Evolutionary conservation across 495 filamentous ascomycete genomes (phyloP).

Genomic region (Penicillium bialowiezense): DNA sequence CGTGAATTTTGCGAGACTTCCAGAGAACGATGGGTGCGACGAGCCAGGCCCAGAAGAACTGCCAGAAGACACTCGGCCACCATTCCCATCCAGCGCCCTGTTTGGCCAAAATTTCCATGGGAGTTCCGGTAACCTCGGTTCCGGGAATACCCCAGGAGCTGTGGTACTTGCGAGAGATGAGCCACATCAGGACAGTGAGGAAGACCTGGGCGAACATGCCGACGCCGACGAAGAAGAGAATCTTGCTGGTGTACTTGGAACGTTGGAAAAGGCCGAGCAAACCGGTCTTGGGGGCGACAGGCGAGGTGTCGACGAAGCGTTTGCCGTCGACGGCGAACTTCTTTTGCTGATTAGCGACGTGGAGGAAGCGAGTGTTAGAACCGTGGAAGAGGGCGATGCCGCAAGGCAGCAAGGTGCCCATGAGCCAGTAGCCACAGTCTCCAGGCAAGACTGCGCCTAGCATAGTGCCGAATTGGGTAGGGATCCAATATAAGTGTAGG

Average conservation of each 20-base stretch:
- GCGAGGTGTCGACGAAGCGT: neutral
- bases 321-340: conserved; percentile 24
- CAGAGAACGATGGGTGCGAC: conserved; percentile 48
- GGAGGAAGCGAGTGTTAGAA: conserved; percentile 63
- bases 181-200: conserved; percentile 58
- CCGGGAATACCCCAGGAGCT: conserved; percentile 53
- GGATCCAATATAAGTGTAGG: conserved; percentile 62
- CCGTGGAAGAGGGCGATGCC: conserved; percentile 73
- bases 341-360: conserved; percentile 50
- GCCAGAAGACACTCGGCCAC: conserved; percentile 63
- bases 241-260: conserved; percentile 27
- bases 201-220: conserved; percentile 41
- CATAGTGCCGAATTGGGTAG: conserved; percentile 58
- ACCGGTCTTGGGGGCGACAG: conserved; percentile 8
- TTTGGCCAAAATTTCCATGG: conserved; percentile 36
- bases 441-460: conserved; percentile 59
- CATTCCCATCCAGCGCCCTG: conserved; percentile 62
- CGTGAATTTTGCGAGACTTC: conserved; percentile 51
- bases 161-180: conserved; percentile 67
- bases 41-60: conserved; percentile 62
- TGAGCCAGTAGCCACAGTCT: conserved; percentile 65
- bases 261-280: conserved; percentile 25
- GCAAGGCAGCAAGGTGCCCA: conserved; percentile 67
- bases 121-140: conserved; percentile 31
- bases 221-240: conserved; percentile 27